These are phyloP conservation scores for Paratinospora sagittata DNA, from an alignment of 164 flowering plant genomes.

Conservation along the genomic window DNA sequence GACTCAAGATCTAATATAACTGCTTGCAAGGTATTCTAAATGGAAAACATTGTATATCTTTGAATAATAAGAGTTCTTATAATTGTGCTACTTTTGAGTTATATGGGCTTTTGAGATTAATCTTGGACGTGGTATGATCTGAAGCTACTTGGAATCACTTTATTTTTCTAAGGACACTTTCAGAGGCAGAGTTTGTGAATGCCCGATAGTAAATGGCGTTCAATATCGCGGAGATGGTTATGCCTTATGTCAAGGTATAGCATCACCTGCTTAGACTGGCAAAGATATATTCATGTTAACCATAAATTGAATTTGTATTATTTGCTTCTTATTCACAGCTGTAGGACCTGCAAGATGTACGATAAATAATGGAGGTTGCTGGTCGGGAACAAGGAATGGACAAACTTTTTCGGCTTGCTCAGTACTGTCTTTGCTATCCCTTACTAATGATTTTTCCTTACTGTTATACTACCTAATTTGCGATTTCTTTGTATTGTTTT, in stretches of 20 bases:
- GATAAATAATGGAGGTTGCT: slow-evolving; percentile 86
- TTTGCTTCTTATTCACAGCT: slow-evolving; percentile 38
- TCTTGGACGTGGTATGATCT: background rate
- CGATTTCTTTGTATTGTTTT: background rate
- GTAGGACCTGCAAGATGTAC: slow-evolving; percentile 76
- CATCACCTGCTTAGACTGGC: background rate
- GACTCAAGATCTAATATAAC: slow-evolving; percentile 46
- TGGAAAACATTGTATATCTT: background rate
- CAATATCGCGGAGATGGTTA: slow-evolving; percentile 90
- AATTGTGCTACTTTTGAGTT: background rate
- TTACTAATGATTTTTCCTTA: background rate
- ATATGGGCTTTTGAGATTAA: background rate
- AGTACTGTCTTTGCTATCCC: slow-evolving; percentile 45
- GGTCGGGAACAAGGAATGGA: slow-evolving; percentile 63
- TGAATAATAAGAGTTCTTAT: background rate
- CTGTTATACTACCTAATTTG: background rate
- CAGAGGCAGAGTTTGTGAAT: slow-evolving; percentile 84
- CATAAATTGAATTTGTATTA: background rate
- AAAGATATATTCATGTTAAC: too few relatives aligned
- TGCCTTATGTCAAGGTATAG: slow-evolving; percentile 57
- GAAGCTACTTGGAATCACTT: slow-evolving; percentile 6
- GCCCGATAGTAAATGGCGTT: slow-evolving; percentile 71
- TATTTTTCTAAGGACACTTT: slow-evolving; percentile 61
- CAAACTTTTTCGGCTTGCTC: slow-evolving; percentile 71
- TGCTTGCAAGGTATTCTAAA: slow-evolving; percentile 67